phyloP scores from a whole-genome alignment of 345 rosid genomes.

The Iberis pinnata region DNA sequence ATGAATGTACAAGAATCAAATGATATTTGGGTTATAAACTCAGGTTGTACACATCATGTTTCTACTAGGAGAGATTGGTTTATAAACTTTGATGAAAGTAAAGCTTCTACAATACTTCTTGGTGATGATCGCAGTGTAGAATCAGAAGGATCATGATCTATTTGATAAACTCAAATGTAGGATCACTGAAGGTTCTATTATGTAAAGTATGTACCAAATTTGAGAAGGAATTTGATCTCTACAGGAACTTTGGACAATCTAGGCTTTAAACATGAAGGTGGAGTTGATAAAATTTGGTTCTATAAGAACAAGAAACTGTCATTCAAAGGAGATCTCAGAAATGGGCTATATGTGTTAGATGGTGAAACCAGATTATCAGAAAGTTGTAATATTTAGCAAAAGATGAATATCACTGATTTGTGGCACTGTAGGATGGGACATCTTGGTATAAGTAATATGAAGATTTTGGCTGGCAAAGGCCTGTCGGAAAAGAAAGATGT shows the following conservation, averaged over 20 bases:
- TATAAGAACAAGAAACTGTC: too few relatives aligned
- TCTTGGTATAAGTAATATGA: not conserved
- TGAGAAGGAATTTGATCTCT: too few relatives aligned
- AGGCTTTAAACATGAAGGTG: too few relatives aligned
- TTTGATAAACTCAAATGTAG: too few relatives aligned
- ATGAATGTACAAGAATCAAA: not conserved
- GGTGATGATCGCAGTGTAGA: not conserved
- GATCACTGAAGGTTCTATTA: too few relatives aligned
- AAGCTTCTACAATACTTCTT: not conserved
- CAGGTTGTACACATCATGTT: not conserved
- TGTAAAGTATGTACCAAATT: too few relatives aligned
- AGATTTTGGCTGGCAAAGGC: not conserved
- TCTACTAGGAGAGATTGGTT: not conserved
- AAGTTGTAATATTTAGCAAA: not conserved
- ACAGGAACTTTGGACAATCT: too few relatives aligned
- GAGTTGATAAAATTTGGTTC: too few relatives aligned
- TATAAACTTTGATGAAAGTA: not conserved
- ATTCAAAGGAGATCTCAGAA: not conserved
- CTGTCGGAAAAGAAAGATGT: not conserved
- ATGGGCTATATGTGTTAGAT: not conserved
- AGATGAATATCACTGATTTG: not conserved
- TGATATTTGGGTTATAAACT: not conserved
- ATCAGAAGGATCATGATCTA: too few relatives aligned
- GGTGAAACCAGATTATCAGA: not conserved
- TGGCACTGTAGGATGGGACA: not conserved